Base-by-base conservation (phyloP, 768 basidiomycete species). In the Guyanaporus albipodus region DNA sequence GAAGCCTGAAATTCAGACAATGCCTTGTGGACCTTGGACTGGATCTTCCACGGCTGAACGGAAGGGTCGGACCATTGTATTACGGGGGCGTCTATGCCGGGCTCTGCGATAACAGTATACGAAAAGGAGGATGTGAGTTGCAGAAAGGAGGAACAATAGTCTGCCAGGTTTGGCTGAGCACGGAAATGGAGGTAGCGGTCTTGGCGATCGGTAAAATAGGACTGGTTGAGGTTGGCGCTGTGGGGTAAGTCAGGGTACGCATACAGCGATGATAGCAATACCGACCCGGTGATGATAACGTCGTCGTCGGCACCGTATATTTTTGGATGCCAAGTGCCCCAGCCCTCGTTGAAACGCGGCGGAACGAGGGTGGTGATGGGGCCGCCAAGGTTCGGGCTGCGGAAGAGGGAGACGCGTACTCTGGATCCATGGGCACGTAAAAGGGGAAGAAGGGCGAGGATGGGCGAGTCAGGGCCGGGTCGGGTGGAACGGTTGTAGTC, bases 251-350 rank as follows among this genome's bases (percentile, higher is more conserved):
- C 8, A 56, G 52, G 8, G 22, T 3, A 27, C 38, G 14, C 31
- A 44, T 19, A n/a, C 24, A 6, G 11, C n/a, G 9, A 28, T 12
- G 41, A 1, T 1, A 24, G 15, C 0, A 7, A 40, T 47, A 66
- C 81, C 68, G 54, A 95, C 95, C 96, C 96, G 57, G 83, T 91
- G 50, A 99, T 82, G 64, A 99, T 82, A 34, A 99, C 77, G 43
- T 94, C 83, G 60, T 97, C 85, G 62, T 99, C 96, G 0, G 79
- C 85, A 17, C 91, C 92, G 60, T 99, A 99, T 46, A 93, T 78
- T 67, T 99, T 99, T 4, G 91, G 86, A 63, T 98, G 96, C 94
- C 94, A 97, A 2, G 94, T 91, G 0, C 94, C 95, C 89, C 93
- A 98, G 2, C 94, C 96, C 69, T 99, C 96, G 57, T 99, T 95